Conservation (phyloP, 495 filamentous ascomycete species). For the Lasiosphaeriaceae sp. region DNA sequence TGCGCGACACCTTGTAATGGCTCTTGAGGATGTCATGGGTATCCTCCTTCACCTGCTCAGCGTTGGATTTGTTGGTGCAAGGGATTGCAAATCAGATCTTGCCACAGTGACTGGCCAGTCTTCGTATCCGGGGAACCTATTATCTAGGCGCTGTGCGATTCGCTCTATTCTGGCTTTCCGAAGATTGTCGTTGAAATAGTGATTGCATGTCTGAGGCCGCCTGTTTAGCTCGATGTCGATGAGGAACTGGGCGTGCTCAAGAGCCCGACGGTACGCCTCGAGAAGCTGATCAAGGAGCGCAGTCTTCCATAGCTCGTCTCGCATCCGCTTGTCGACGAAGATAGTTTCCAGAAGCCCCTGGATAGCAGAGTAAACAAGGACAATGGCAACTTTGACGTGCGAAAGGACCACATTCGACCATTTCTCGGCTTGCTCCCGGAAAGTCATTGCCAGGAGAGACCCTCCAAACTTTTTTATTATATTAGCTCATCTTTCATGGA, state of each 20-base stretch:
- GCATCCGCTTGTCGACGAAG: constrained; percentile 38
- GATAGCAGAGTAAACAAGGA: constrained; percentile 47
- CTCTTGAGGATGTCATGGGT: constrained; percentile 55
- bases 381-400: constrained; percentile 20
- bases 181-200: constrained; percentile 50
- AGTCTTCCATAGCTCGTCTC: constrained; percentile 31
- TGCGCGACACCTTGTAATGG: constrained; percentile 58
- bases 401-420: constrained; percentile 28
- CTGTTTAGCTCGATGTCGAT: constrained; percentile 46
- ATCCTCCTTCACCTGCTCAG: constrained; percentile 41
- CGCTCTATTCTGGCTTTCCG: constrained; percentile 32
- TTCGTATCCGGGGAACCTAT: not conserved
- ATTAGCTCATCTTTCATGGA: too few species aligned
- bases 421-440: constrained; percentile 50
- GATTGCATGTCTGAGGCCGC: constrained; percentile 47
- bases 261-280: constrained; percentile 39
- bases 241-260: constrained; percentile 43
- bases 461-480: constrained; percentile 25
- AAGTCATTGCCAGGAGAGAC: constrained; percentile 38
- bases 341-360: constrained; percentile 27
- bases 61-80: constrained; percentile 41
- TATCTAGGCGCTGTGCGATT: constrained; percentile 16
- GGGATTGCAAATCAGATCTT: constrained; percentile 2
- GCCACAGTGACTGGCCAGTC: not conserved
- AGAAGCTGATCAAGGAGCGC: constrained; percentile 42